Percentiles rank a stretch among this genome's conserved stretches.
phyloP scores from a whole-genome alignment of 2,329 filamentous ascomycete genomes.

The Stachybotrys echinatus region DNA sequence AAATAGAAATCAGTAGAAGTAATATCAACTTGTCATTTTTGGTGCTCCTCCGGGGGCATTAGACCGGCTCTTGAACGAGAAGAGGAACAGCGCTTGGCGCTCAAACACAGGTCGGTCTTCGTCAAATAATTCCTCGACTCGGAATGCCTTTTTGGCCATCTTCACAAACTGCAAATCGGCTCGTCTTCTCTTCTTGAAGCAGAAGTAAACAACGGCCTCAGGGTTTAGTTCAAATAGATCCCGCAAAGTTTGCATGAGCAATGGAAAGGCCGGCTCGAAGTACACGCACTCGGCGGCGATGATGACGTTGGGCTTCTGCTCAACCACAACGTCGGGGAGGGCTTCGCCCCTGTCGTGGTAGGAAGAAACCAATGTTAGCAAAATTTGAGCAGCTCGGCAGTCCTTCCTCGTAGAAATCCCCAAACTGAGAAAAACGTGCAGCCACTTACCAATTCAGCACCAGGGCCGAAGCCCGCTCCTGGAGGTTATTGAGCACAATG shows the following conservation, averaged over 20 bases:
- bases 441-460: slow-evolving; percentile 73
- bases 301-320: slow-evolving; percentile 67
- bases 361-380: not conserved
- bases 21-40: not conserved
- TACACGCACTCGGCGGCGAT: slow-evolving; percentile 97
- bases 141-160: slow-evolving; percentile 61
- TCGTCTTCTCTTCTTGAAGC: slow-evolving; percentile 87
- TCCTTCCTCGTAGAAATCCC: not conserved
- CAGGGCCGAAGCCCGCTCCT: slow-evolving; percentile 55
- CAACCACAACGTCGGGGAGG: slow-evolving; percentile 45
- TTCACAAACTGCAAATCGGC: slow-evolving; percentile 75
- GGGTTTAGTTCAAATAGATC: slow-evolving; percentile 71
- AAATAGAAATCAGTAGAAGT: not conserved
- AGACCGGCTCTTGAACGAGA: slow-evolving; percentile 44
- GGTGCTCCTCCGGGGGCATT: slow-evolving; percentile 1
- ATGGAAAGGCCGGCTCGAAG: slow-evolving; percentile 90
- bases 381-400: too few species aligned
- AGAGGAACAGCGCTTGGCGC: slow-evolving; percentile 56
- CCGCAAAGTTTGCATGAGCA: slow-evolving; percentile 73
- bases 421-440: not conserved
- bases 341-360: slow-evolving; percentile 50
- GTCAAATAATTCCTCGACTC: slow-evolving; percentile 56
- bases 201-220: slow-evolving; percentile 65
- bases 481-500: slow-evolving; percentile 71
- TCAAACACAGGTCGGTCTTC: slow-evolving; percentile 53